Evolutionary conservation across 2,329 filamentous ascomycete genomes (phyloP).

Genomic region (Chrysoporthe cubensis): DNA sequence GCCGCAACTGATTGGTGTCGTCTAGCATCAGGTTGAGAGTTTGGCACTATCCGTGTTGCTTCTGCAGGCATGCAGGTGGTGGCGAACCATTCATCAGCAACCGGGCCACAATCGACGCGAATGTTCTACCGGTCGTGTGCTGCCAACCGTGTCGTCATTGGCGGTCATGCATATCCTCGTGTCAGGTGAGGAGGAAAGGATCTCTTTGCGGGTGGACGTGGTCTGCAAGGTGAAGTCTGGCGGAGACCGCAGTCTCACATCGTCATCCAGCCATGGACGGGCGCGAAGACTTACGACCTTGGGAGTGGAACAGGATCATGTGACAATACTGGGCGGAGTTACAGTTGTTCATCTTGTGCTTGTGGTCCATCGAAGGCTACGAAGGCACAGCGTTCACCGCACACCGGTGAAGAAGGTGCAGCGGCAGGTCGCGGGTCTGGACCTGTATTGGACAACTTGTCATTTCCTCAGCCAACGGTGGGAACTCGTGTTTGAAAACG

Average conservation of each 20-base stretch:
- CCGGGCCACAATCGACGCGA: background rate
- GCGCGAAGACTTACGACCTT: background rate
- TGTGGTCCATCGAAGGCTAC: background rate
- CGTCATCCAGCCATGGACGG: background rate
- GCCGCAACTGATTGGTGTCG: background rate
- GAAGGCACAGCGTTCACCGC: background rate
- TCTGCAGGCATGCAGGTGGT: constrained; percentile 1
- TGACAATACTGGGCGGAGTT: background rate
- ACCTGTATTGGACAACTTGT: background rate
- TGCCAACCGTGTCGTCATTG: background rate
- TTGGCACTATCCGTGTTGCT: background rate
- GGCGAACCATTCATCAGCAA: background rate
- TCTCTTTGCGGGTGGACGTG: background rate
- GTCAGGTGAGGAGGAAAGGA: background rate
- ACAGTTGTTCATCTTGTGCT: background rate
- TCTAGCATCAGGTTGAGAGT: background rate
- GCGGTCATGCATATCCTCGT: background rate
- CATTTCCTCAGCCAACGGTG: background rate
- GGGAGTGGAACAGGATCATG: background rate
- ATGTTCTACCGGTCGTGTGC: background rate
- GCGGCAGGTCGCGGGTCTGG: background rate
- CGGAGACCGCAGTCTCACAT: background rate
- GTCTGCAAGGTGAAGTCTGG: background rate
- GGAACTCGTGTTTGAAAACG: background rate
- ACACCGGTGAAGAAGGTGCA: background rate